Evolutionary conservation across 2,329 filamentous ascomycete species (phyloP).

Genomic region (Arthroderma sp.): DNA sequence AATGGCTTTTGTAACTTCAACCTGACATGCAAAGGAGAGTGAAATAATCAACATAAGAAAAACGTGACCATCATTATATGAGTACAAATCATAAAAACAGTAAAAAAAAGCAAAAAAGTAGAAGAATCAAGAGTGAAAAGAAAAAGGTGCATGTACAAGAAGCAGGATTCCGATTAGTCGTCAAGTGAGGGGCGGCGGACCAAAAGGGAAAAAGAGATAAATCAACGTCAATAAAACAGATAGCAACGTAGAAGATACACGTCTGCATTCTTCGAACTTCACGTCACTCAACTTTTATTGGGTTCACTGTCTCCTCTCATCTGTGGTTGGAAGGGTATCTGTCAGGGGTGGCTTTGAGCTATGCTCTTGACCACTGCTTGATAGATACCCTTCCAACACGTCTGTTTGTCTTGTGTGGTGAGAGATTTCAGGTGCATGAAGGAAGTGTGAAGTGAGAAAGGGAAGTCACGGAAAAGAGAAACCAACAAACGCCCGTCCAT

Average conservation of each 20-base stretch:
- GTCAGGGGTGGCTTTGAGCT: background rate
- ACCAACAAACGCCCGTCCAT: background rate
- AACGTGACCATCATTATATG: background rate
- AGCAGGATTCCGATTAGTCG: background rate
- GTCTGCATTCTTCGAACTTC: slow-evolving; percentile 7
- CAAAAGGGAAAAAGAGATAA: background rate
- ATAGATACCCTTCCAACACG: background rate
- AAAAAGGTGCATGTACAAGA: background rate
- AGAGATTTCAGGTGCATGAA: background rate
- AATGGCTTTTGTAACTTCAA: background rate
- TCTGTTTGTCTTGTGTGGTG: background rate
- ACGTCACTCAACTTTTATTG: background rate
- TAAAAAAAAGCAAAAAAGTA: background rate
- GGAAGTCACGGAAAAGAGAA: background rate
- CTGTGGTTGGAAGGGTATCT: background rate
- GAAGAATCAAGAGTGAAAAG: background rate
- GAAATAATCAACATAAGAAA: background rate
- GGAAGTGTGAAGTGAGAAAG: background rate
- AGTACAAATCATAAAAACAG: background rate
- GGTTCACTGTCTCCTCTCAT: background rate
- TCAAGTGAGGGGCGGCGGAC: background rate
- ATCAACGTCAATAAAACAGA: background rate
- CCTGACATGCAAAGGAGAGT: background rate
- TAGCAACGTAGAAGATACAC: background rate
- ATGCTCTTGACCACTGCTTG: background rate